Evolutionary conservation across 129 eudicot species (phyloP).

Genomic region (Chrysanthemum makinoi): DNA sequence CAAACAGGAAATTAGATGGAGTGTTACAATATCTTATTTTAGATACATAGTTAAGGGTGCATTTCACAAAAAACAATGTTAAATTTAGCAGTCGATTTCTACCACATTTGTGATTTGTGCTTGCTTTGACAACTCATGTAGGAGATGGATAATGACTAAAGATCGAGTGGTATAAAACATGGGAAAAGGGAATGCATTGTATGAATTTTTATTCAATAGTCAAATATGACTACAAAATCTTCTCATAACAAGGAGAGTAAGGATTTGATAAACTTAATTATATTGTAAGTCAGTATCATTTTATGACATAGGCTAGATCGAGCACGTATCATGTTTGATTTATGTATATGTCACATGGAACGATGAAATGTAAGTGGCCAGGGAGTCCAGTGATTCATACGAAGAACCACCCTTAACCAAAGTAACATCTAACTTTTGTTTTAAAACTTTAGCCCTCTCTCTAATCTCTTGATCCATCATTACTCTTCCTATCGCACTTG

Average conservation of each 20-base stretch:
- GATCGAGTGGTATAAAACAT: too few relatives aligned
- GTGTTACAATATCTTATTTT: too few relatives aligned
- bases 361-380: conserved; percentile 32
- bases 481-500: conserved; percentile 32
- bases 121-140: too few relatives aligned
- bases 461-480: conserved; percentile 36
- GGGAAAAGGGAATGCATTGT: too few relatives aligned
- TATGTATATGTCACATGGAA: not conserved
- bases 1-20: too few relatives aligned
- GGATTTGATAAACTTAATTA: not conserved
- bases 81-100: too few relatives aligned
- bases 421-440: conserved; percentile 33
- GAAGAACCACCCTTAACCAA: conserved; percentile 36
- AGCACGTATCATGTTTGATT: not conserved
- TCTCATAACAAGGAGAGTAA: not conserved
- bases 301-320: not conserved
- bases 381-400: conserved; percentile 31
- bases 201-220: too few relatives aligned
- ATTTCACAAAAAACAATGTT: too few relatives aligned
- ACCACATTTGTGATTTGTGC: too few relatives aligned
- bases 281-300: not conserved
- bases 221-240: too few relatives aligned
- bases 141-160: too few relatives aligned
- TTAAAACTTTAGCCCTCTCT: conserved; percentile 24
- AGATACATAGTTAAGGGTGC: too few relatives aligned